Percentiles rank a stretch among this genome's conserved stretches.
These are phyloP conservation scores for Fonsecaea erecta DNA, from an alignment of 2,329 filamentous ascomycete genomes.

Conservation along the genomic window DNA sequence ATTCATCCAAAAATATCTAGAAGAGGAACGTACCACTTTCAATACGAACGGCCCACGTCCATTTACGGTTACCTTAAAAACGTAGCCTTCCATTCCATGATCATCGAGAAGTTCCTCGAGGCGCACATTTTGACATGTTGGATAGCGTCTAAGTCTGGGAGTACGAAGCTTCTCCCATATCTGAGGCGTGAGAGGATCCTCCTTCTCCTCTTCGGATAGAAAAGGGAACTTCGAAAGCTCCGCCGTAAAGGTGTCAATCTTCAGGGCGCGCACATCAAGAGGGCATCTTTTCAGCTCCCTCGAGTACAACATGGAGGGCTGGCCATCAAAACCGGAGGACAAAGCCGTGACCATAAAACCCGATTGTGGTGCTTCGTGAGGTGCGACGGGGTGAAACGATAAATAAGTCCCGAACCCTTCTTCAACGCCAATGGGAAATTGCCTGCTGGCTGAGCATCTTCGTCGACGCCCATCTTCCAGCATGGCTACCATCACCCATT, in stretches of 20 bases:
- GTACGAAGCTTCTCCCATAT: neutral
- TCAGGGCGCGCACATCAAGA: conserved; percentile 11
- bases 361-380: neutral
- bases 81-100: conserved; percentile 9
- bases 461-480: too few relatives aligned
- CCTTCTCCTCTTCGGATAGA: conserved; percentile 16
- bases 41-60: neutral
- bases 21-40: neutral
- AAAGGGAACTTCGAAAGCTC: conserved; percentile 16
- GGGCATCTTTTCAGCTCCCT: conserved; percentile 10
- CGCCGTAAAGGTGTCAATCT: conserved; percentile 8
- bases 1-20: neutral
- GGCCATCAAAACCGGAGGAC: neutral
- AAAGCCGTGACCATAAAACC: neutral
- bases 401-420: too few relatives aligned
- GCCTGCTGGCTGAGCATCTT: too few relatives aligned
- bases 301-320: conserved; percentile 3
- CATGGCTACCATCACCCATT: too few relatives aligned
- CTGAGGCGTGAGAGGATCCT: conserved; percentile 7
- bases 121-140: conserved; percentile 17
- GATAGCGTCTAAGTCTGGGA: conserved; percentile 13
- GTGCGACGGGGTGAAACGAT: neutral
- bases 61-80: neutral
- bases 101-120: conserved; percentile 17
- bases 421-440: too few relatives aligned